These are phyloP conservation scores for Triadica sebifera DNA, from an alignment of 345 rosid species.

Conservation along the genomic window DNA sequence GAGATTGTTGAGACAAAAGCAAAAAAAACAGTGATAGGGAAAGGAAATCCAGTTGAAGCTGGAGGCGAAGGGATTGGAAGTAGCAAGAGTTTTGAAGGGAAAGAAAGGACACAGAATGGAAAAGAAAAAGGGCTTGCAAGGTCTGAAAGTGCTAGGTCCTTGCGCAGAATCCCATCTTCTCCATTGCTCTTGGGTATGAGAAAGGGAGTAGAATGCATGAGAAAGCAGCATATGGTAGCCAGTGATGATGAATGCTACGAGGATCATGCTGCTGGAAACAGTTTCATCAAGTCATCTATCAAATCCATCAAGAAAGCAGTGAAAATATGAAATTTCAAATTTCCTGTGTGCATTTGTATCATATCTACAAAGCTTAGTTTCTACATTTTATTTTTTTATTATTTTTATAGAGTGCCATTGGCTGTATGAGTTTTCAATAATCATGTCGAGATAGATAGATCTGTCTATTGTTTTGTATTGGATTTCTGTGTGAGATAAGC, in stretches of 20 bases:
- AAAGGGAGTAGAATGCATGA: conserved; percentile 83
- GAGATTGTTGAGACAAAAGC: conserved; percentile 24
- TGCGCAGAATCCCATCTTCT: conserved; percentile 83
- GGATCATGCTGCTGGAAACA: conserved; percentile 47
- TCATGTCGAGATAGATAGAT: conserved; percentile 22
- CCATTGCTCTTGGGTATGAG: conserved; percentile 72
- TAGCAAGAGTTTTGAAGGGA: conserved; percentile 31
- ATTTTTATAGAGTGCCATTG: conserved; percentile 12
- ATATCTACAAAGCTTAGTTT: conserved; percentile 2
- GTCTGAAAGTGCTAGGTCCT: conserved; percentile 86
- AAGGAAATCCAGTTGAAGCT: background rate
- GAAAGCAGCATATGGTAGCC: conserved; percentile 64
- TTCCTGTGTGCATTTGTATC: background rate
- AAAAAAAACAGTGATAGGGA: conserved; percentile 6
- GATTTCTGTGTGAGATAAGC: conserved; percentile 15
- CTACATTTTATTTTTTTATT: background rate
- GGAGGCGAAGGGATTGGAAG: conserved; percentile 23
- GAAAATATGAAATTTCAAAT: conserved; percentile 31
- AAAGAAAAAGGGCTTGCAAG: conserved; percentile 52
- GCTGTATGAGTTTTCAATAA: conserved; percentile 27
- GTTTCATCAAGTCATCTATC: conserved; percentile 45
- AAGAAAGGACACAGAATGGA: conserved; percentile 40
- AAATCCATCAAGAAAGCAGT: conserved; percentile 58
- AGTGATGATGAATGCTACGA: conserved; percentile 54
- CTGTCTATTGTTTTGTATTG: conserved; percentile 8